phyloP scores from a whole-genome alignment of 1,284 basidiomycete species.

The Microbotryum intermedium region DNA sequence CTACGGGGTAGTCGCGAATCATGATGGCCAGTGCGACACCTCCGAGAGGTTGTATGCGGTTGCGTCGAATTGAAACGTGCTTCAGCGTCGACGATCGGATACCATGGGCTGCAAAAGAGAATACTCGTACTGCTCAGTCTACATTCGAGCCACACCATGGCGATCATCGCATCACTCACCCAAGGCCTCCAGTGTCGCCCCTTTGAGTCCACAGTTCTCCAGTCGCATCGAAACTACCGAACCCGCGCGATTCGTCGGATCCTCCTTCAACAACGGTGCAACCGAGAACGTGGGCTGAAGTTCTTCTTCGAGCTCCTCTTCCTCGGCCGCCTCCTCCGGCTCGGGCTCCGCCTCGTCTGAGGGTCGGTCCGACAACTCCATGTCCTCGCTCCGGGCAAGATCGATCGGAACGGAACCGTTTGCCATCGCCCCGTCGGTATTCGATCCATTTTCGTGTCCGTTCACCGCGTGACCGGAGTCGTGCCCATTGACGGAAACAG shows the following conservation, averaged over 20 bases:
- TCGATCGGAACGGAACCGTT: too few relatives aligned
- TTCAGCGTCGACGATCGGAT: slow-evolving; percentile 71
- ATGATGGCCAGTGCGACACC: slow-evolving; percentile 87
- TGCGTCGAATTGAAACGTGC: slow-evolving; percentile 78
- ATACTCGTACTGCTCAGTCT: not conserved
- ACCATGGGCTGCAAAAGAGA: slow-evolving; percentile 52
- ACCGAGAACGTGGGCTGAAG: slow-evolving; percentile 32
- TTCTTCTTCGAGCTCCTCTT: slow-evolving; percentile 26
- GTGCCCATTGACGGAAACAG: not conserved
- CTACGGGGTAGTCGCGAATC: slow-evolving; percentile 69
- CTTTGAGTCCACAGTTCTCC: slow-evolving; percentile 69
- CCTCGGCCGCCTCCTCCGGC: not conserved
- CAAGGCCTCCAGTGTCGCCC: slow-evolving; percentile 62
- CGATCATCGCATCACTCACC: slow-evolving; percentile 46
- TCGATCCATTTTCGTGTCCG: not conserved
- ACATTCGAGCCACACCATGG: too few relatives aligned
- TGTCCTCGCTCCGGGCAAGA: not conserved
- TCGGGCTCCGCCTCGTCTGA: slow-evolving; percentile 5
- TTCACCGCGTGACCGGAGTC: not conserved
- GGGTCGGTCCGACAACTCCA: not conserved
- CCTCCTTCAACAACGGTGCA: slow-evolving; percentile 21
- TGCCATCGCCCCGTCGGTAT: not conserved
- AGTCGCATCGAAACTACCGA: slow-evolving; percentile 62
- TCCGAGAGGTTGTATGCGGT: slow-evolving; percentile 69
- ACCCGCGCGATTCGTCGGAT: slow-evolving; percentile 18